Evolutionary conservation across 345 rosid species (phyloP), one percentile per base, ranked within the genome.

Genomic region (Eucalyptus dawsonii): DNA sequence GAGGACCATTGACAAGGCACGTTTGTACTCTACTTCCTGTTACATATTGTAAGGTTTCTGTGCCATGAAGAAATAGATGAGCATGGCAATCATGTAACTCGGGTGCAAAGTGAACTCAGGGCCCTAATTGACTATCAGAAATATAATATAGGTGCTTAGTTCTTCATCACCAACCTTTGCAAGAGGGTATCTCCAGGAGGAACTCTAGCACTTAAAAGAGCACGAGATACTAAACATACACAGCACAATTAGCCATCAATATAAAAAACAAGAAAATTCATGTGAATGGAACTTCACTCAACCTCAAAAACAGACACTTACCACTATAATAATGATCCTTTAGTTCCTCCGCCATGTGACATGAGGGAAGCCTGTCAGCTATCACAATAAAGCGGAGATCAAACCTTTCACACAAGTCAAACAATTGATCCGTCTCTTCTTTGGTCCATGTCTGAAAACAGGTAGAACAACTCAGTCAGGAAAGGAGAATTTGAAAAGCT

Each of bases 311-410:
- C 21, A 90, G 67, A 88, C 53, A 89, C 14, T 65, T 96, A 98
- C 99, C 99, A 89, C 94, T 93, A 89, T 97, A 95, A 93, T 96
- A 98, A 29, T 98, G 99, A 91, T 97, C 98, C 92, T 96, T 98
- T 92, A 95, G 89, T 91, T 97, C 99, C 93, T 97, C 99, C 89
- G 96, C 88, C 34, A 97, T 76, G 80, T 96, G 93, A 24, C 92
- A 92, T 89, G 94, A 92, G n/a, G 96, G 94, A 88, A 95, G 95
- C 88, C 96, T 94, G 91, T 97, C 99, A 91, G 99, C 97, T 91
- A 97, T 92, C 60, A 97, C 89, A 44, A 94, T 81, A 87, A 97
- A 98, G 89, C 97, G 97, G 76, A 98, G 99, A 94, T 97, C 99
- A 93, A 95, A 95, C 87, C 92, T 93, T 91, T 95, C 94, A 90